Percentiles rank a stretch among this genome's conserved stretches.
phyloP scores from a whole-genome alignment of 441 rosid species.

The Mallotus repandus region DNA sequence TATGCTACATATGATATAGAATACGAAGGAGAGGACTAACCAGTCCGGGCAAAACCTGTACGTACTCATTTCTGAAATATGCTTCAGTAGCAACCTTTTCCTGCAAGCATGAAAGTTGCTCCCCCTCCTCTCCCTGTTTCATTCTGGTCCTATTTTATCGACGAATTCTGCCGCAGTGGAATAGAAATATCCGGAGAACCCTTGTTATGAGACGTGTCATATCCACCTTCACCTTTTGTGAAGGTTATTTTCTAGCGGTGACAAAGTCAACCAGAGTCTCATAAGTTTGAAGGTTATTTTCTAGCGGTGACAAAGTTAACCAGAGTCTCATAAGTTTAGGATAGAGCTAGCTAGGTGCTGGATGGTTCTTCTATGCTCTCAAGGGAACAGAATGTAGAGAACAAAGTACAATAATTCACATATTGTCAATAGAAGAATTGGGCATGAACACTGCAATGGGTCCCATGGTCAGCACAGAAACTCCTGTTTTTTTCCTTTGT shows the following conservation, averaged over 20 bases:
- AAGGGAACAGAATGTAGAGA: background rate
- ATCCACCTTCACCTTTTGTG: background rate
- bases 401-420: background rate
- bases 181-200: background rate
- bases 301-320: no score
- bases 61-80: conserved; percentile 1
- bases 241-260: background rate
- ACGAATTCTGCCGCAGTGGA: background rate
- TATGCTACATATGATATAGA: no score
- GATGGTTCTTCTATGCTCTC: conserved; percentile 14
- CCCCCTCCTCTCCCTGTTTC: background rate
- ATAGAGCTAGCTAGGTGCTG: background rate
- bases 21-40: background rate
- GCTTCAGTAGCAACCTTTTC: background rate
- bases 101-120: background rate
- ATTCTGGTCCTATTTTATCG: background rate
- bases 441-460: background rate
- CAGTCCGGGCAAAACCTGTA: conserved; percentile 19
- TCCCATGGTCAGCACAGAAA: background rate
- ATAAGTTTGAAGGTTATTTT: no score
- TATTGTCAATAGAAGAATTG: background rate
- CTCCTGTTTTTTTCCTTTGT: background rate
- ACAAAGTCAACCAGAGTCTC: background rate
- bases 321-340: no score
- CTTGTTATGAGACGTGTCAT: background rate